Evolutionary conservation across 2,329 filamentous ascomycete species (phyloP).

Genomic region (Orbilia oligospora): DNA sequence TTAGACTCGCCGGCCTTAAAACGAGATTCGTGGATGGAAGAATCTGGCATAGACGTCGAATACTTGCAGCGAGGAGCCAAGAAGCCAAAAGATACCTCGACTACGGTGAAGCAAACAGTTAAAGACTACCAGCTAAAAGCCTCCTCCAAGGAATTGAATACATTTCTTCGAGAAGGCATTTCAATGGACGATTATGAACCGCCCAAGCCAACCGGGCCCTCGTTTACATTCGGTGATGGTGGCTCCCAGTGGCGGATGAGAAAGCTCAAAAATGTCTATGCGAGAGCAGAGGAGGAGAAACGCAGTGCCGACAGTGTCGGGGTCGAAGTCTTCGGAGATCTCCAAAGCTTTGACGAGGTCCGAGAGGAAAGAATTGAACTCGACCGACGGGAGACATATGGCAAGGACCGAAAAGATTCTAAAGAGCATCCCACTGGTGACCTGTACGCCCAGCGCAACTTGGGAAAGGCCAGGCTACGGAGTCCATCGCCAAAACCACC

Average conservation of each 20-base stretch:
- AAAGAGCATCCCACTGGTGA: conserved; percentile 91
- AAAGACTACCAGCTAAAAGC: conserved; percentile 79
- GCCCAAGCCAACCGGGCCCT: conserved; percentile 75
- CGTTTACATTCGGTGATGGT: conserved; percentile 88
- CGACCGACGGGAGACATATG: conserved; percentile 85
- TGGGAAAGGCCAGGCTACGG: conserved; percentile 69
- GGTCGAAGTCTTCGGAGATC: conserved; percentile 81
- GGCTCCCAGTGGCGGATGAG: conserved; percentile 98
- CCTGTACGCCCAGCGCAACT: conserved; percentile 81
- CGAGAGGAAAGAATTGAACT: conserved; percentile 93
- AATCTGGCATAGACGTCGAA: conserved; percentile 84
- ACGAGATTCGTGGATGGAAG: conserved; percentile 95
- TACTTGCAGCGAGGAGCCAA: conserved; percentile 77
- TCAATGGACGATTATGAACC: conserved; percentile 71
- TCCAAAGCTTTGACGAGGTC: conserved; percentile 90
- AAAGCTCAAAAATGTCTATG: conserved; percentile 88
- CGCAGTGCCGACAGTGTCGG: conserved; percentile 85
- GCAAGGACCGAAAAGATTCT: conserved; percentile 80
- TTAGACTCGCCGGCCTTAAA: conserved; percentile 69
- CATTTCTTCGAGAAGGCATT: conserved; percentile 75
- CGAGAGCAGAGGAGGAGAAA: conserved; percentile 80
- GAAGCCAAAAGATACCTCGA: conserved; percentile 70
- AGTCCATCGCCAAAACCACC: conserved; percentile 66
- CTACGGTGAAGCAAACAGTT: conserved; percentile 68
- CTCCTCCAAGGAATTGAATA: conserved; percentile 85